Conservation (phyloP, 306 rosid genomes). For the Ochetophila trinervis region DNA sequence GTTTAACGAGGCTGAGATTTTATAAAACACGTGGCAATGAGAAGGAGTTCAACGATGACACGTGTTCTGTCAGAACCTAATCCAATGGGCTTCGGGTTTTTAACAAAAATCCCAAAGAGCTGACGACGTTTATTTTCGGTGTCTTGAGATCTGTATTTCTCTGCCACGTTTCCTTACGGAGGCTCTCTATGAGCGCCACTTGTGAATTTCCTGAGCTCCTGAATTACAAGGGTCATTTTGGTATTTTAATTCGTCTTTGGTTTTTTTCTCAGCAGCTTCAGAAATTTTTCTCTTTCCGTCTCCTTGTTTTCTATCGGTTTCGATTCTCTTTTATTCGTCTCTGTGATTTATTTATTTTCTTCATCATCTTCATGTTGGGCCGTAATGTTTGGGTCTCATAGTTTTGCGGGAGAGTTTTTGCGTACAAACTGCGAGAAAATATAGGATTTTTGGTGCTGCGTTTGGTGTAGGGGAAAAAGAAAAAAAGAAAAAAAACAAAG, state of each 20-base stretch:
- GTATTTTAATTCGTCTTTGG: not conserved
- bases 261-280: not conserved
- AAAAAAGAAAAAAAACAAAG: not conserved
- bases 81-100: not conserved
- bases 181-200: slow-evolving; percentile 29
- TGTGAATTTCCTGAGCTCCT: slow-evolving; percentile 11
- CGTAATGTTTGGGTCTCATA: not conserved
- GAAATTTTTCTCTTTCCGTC: not conserved
- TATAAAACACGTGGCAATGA: slow-evolving; percentile 22
- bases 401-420: not conserved
- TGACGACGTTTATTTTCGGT: slow-evolving; percentile 29
- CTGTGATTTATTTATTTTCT: no score
- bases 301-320: not conserved
- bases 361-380: not conserved
- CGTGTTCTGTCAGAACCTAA: slow-evolving; percentile 32
- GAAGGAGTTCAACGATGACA: slow-evolving; percentile 14
- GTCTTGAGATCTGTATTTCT: slow-evolving; percentile 10
- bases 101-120: slow-evolving; percentile 16
- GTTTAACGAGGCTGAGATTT: slow-evolving; percentile 4
- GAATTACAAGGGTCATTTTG: slow-evolving; percentile 18
- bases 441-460: not conserved
- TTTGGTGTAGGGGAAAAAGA: not conserved
- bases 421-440: slow-evolving; percentile 28
- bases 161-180: slow-evolving; percentile 31
- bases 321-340: not conserved